These are phyloP conservation scores for Pseudozyma thailandica DNA, from an alignment of 1,284 basidiomycete genomes.

Conservation along the genomic window DNA sequence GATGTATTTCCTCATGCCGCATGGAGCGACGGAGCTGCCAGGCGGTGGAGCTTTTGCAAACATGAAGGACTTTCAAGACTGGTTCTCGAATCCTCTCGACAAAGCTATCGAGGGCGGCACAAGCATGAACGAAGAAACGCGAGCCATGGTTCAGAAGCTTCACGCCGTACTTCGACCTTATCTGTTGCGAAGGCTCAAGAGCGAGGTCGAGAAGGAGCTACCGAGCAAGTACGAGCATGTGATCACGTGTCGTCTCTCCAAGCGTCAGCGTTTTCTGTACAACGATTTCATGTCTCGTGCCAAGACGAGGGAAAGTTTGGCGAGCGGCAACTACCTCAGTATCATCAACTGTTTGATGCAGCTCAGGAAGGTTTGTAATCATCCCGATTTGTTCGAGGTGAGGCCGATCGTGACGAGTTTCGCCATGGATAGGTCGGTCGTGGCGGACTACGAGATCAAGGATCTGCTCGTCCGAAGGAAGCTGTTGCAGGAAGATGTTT, in stretches of 20 bases:
- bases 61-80: conserved; percentile 91
- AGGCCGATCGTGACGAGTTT: conserved; percentile 93
- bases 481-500: conserved; percentile 72
- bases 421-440: conserved; percentile 81
- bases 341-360: conserved; percentile 99
- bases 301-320: conserved; percentile 84
- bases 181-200: conserved; percentile 90
- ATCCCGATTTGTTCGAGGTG: conserved; percentile 94
- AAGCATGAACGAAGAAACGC: conserved; percentile 81
- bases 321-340: conserved; percentile 81
- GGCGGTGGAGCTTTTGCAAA: conserved; percentile 83
- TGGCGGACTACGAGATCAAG: conserved; percentile 86
- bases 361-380: conserved; percentile 80
- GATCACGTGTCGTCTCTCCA: conserved; percentile 88
- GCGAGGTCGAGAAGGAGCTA: conserved; percentile 94
- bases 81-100: conserved; percentile 90
- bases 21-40: conserved; percentile 67
- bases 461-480: conserved; percentile 83
- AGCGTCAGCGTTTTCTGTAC: conserved; percentile 94
- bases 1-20: conserved; percentile 94
- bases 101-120: conserved; percentile 90
- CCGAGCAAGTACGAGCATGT: conserved; percentile 96
- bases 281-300: conserved; percentile 97
- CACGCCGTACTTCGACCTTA: conserved; percentile 93
- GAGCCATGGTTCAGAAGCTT: conserved; percentile 86